Conservation (phyloP, 257 asterid species). For the Jacaranda mimosifolia region DNA sequence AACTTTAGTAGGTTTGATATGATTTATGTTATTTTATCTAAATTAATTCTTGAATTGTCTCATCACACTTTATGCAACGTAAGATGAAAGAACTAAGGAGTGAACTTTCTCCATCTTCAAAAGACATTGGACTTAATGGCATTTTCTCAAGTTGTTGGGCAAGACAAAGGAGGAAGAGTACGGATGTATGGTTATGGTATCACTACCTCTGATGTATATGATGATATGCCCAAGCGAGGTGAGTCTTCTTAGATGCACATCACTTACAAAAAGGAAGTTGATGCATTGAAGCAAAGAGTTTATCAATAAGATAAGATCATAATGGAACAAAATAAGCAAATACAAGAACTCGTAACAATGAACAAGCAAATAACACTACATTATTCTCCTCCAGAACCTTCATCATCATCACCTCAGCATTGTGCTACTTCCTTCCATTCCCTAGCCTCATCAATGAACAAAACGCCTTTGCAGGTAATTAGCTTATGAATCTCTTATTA, state of each 20-base stretch:
- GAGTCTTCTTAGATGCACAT: neutral
- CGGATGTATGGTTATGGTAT: neutral
- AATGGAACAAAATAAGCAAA: constrained; percentile 11
- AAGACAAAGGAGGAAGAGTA: neutral
- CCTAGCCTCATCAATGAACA: neutral
- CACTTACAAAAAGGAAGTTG: neutral
- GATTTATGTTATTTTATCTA: too few relatives aligned
- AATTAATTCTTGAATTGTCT: too few relatives aligned
- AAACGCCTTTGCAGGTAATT: neutral
- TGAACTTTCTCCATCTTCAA: neutral
- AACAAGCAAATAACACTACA: neutral
- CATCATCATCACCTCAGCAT: neutral
- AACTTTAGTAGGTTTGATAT: too few relatives aligned
- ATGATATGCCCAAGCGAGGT: neutral
- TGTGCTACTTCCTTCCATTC: neutral
- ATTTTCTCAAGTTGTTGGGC: constrained; percentile 5
- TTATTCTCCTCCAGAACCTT: neutral
- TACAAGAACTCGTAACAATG: neutral
- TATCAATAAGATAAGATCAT: neutral
- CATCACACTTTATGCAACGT: neutral
- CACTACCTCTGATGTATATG: neutral
- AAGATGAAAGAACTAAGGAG: neutral
- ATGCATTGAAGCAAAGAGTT: constrained; percentile 2
- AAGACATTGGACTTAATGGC: neutral
- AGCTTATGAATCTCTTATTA: too few relatives aligned